Conservation (phyloP, 768 basidiomycete species). For the Pisolithus microcarpus region DNA sequence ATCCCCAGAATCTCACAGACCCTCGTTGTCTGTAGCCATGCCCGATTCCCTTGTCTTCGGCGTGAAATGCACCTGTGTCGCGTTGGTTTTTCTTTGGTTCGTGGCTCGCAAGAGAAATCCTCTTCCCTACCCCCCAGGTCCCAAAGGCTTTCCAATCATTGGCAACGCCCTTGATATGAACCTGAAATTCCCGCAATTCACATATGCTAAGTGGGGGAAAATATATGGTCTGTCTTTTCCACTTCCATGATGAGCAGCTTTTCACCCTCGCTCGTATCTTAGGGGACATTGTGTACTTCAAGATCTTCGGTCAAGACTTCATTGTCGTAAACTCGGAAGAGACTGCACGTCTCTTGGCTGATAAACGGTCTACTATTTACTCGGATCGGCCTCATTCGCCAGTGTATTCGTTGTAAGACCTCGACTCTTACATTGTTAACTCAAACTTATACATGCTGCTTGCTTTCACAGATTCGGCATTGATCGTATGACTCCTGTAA, state of each 20-base stretch:
- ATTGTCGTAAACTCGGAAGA: constrained; percentile 5
- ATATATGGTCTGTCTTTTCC: not conserved
- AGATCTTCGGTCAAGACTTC: not conserved
- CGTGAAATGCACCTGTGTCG: too few species aligned
- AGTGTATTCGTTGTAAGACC: not conserved
- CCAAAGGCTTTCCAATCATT: too few species aligned
- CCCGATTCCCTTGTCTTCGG: too few species aligned
- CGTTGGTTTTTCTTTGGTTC: too few species aligned
- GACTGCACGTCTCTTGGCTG: not conserved
- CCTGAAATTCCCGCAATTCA: too few species aligned
- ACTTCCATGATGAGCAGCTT: not conserved
- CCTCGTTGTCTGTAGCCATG: too few species aligned
- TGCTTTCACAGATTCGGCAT: constrained; percentile 4
- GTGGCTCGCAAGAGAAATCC: not conserved
- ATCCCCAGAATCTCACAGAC: too few species aligned
- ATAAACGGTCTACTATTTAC: constrained; percentile 3
- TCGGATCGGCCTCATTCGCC: constrained; percentile 1
- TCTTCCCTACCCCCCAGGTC: too few species aligned
- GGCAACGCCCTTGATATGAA: too few species aligned
- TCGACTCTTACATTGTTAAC: not conserved
- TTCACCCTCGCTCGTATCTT: not conserved
- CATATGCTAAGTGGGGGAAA: too few species aligned
- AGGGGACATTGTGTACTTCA: not conserved
- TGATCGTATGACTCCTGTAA: constrained; percentile 5
- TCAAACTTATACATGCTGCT: not conserved